A percentile compares a stretch with the other conserved stretches of the same genome.
Evolutionary conservation across 352 stramenopile species (phyloP).

Genomic region (Phytophthora uliginosa): DNA sequence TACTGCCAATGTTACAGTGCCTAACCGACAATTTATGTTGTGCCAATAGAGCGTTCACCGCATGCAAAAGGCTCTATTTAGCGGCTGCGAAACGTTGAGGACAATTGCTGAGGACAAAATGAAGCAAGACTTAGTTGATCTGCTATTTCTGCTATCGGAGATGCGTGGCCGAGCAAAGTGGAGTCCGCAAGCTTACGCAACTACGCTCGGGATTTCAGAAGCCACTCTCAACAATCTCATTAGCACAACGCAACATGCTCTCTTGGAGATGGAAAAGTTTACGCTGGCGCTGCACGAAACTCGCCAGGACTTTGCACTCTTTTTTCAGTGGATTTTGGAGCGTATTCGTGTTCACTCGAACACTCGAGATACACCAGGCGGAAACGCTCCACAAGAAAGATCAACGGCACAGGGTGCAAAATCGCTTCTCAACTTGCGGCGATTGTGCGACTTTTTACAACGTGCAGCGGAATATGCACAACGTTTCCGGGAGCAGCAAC

Average conservation of each 20-base stretch:
- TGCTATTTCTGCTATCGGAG: constrained; percentile 65
- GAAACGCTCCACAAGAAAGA: not conserved
- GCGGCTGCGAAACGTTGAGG: constrained; percentile 50
- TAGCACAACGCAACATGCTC: constrained; percentile 35
- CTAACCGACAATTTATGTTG: constrained; percentile 1
- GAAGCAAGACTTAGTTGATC: constrained; percentile 45
- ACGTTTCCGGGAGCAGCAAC: constrained; percentile 53
- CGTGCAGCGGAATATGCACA: constrained; percentile 48
- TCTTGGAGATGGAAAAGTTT: constrained; percentile 60
- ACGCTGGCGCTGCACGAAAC: constrained; percentile 60
- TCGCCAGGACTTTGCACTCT: constrained; percentile 63
- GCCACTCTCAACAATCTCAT: constrained; percentile 50
- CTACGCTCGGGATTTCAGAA: constrained; percentile 50
- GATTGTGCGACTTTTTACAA: constrained; percentile 66
- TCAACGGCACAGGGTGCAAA: constrained; percentile 25
- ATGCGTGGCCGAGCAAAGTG: constrained; percentile 65
- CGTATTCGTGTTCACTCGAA: constrained; percentile 74
- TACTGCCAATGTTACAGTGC: not conserved
- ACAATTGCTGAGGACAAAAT: constrained; percentile 45
- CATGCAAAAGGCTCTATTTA: constrained; percentile 65
- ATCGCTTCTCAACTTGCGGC: constrained; percentile 69
- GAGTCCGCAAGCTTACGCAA: constrained; percentile 40
- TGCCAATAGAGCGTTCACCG: constrained; percentile 58
- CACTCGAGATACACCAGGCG: constrained; percentile 12
- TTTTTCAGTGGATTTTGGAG: constrained; percentile 76